Percentiles rank a stretch among this genome's conserved stretches.
Conservation (phyloP, 192 early-diverging fungal genomes). For the Mortierella antarctica region DNA sequence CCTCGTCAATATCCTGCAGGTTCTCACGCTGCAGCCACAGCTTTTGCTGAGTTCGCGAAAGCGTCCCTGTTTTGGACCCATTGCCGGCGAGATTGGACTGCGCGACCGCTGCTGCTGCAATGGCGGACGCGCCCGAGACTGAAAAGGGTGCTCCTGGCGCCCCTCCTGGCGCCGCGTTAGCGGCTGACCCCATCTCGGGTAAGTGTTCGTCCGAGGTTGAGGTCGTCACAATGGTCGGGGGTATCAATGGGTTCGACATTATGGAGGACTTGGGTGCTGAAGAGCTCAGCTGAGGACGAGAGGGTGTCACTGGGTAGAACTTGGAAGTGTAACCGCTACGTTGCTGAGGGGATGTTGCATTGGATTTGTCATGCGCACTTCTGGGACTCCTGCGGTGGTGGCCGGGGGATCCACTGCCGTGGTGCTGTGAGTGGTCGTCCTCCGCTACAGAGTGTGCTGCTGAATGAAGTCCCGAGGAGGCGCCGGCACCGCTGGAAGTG, state of each 20-base stretch:
- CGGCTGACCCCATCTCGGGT: not conserved
- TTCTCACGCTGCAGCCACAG: constrained; percentile 49
- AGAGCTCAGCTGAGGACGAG: constrained; percentile 30
- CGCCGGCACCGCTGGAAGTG: not conserved
- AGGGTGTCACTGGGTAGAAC: constrained; percentile 39
- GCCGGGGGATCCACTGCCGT: constrained; percentile 10
- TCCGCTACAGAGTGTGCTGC: constrained; percentile 5
- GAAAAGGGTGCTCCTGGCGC: constrained; percentile 3
- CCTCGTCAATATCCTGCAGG: constrained; percentile 41
- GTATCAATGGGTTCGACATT: constrained; percentile 29
- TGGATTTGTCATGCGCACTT: constrained; percentile 19
- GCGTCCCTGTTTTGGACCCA: constrained; percentile 37
- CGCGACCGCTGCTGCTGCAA: constrained; percentile 45
- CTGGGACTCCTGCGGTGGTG: constrained; percentile 1
- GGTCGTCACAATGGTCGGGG: constrained; percentile 39
- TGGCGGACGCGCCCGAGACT: constrained; percentile 18
- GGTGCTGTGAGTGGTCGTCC: constrained; percentile 19
- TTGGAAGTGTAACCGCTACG: constrained; percentile 35
- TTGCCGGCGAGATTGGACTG: constrained; percentile 30
- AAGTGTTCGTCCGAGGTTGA: constrained; percentile 30
- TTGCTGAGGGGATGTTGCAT: constrained; percentile 40
- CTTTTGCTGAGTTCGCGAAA: constrained; percentile 49
- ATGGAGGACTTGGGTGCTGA: constrained; percentile 41
- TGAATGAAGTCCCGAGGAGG: not conserved
- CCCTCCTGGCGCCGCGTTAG: not conserved